Evolutionary conservation across 495 filamentous ascomycete species (phyloP).

Genomic region (Penicillium crystallinum): DNA sequence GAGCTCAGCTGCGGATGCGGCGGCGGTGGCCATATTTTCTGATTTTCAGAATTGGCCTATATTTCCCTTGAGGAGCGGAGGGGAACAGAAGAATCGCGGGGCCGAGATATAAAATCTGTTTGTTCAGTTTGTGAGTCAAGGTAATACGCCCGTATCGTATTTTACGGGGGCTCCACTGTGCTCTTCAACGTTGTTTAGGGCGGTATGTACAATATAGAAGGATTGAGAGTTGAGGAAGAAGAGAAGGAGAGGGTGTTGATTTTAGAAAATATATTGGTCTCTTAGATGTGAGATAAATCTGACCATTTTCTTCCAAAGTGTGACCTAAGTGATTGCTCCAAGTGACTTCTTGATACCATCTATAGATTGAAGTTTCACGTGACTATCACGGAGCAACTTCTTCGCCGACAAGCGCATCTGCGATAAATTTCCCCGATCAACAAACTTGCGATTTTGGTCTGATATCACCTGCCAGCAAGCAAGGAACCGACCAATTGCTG

Average conservation of each 20-base stretch:
- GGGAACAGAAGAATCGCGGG: constrained; percentile 29
- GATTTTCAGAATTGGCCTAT: constrained; percentile 9
- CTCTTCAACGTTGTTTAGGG: background rate
- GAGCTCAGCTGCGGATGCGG: constrained; percentile 51
- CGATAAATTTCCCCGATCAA: constrained; percentile 25
- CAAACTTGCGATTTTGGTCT: constrained; percentile 8
- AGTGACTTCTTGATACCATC: background rate
- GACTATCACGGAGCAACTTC: constrained; percentile 29
- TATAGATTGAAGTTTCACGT: constrained; percentile 16
- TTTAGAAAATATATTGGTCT: background rate
- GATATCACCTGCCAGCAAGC: background rate
- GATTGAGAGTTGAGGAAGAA: background rate
- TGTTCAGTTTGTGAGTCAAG: constrained; percentile 21
- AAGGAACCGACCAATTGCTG: background rate
- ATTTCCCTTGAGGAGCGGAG: constrained; percentile 13
- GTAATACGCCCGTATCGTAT: constrained; percentile 17
- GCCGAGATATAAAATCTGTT: constrained; percentile 26
- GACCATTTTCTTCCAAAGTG: background rate
- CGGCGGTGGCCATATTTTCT: constrained; percentile 49
- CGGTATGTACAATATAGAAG: background rate
- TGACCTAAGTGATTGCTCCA: background rate
- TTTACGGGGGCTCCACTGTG: background rate
- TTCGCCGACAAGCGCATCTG: constrained; percentile 20
- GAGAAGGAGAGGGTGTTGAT: background rate
- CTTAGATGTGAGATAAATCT: background rate